These are phyloP conservation scores for Escovopsis sp. DNA, from an alignment of 2,329 filamentous ascomycete genomes.

Conservation along the genomic window DNA sequence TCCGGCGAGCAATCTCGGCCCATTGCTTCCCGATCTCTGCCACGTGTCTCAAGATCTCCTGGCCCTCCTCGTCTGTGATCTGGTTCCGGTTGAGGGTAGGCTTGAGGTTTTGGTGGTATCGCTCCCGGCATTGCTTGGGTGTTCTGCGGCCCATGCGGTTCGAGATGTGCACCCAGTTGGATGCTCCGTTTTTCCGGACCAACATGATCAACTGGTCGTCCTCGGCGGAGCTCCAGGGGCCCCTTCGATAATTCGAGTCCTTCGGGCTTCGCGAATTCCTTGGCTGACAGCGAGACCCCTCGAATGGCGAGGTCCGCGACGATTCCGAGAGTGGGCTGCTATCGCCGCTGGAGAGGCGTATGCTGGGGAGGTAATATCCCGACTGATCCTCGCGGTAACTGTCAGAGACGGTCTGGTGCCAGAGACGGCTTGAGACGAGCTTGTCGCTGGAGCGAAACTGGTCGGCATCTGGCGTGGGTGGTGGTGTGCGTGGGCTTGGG, in stretches of 20 bases:
- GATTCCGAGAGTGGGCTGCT: too few relatives aligned
- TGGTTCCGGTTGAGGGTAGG: slow-evolving; percentile 58
- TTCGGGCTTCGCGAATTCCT: too few relatives aligned
- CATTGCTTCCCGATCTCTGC: slow-evolving; percentile 69
- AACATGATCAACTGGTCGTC: slow-evolving; percentile 57
- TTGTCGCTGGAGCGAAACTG: too few relatives aligned
- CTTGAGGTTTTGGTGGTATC: slow-evolving; percentile 88
- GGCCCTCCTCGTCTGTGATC: slow-evolving; percentile 55
- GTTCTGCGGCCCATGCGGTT: slow-evolving; percentile 60
- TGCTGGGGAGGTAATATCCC: too few relatives aligned
- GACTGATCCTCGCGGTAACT: too few relatives aligned
- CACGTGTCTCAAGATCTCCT: slow-evolving; percentile 64
- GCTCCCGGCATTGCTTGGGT: slow-evolving; percentile 88
- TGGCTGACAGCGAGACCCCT: too few relatives aligned
- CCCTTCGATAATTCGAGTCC: slow-evolving; percentile 28
- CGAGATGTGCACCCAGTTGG: slow-evolving; percentile 86
- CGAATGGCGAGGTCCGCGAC: too few relatives aligned
- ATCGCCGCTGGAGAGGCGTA: too few relatives aligned
- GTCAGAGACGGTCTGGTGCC: too few relatives aligned
- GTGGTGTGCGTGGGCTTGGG: too few relatives aligned
- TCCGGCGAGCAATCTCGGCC: slow-evolving; percentile 77
- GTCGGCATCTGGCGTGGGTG: too few relatives aligned
- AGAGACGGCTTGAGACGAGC: too few relatives aligned
- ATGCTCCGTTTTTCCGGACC: slow-evolving; percentile 55
- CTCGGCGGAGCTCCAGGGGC: slow-evolving; percentile 71